Evolutionary conservation across 2,329 filamentous ascomycete genomes (phyloP).

Genomic region (Colletotrichum eleusines): DNA sequence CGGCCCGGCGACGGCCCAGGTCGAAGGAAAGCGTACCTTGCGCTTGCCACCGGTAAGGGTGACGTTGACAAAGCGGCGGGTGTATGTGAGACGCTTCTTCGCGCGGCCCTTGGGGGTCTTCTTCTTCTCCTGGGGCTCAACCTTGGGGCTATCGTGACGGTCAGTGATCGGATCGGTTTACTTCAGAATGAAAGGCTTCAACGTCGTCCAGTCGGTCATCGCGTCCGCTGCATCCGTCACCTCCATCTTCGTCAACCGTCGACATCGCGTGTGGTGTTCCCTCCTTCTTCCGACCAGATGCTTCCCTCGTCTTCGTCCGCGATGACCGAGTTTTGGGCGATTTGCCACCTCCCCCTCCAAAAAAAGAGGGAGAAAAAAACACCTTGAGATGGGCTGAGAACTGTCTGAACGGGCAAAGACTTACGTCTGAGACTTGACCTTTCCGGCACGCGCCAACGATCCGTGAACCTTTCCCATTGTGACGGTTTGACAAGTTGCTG

Average conservation of each 20-base stretch:
- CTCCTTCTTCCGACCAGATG: conserved; percentile 12
- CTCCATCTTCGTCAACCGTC: background rate
- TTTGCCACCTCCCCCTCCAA: conserved; percentile 22
- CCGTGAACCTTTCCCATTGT: conserved; percentile 74
- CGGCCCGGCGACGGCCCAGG: background rate
- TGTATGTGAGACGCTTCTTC: conserved; percentile 97
- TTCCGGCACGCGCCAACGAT: conserved; percentile 93
- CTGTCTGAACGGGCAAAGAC: conserved; percentile 30
- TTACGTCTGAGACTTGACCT: conserved; percentile 95
- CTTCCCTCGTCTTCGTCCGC: conserved; percentile 16
- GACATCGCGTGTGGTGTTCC: background rate
- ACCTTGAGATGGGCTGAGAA: background rate
- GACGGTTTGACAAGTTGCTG: conserved; percentile 44
- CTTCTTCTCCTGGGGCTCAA: conserved; percentile 93
- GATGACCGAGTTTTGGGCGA: conserved; percentile 14
- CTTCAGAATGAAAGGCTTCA: background rate
- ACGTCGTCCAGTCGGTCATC: conserved; percentile 5
- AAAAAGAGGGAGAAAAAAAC: background rate
- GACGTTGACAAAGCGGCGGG: conserved; percentile 98
- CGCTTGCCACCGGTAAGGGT: conserved; percentile 98
- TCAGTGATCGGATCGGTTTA: conserved; percentile 24
- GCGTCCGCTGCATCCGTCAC: background rate
- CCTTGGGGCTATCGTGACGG: conserved; percentile 59
- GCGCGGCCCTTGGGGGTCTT: conserved; percentile 98
- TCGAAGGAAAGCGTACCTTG: conserved; percentile 73